Conservation (phyloP, 768 basidiomycete species). For the Botryobasidium botryosum region DNA sequence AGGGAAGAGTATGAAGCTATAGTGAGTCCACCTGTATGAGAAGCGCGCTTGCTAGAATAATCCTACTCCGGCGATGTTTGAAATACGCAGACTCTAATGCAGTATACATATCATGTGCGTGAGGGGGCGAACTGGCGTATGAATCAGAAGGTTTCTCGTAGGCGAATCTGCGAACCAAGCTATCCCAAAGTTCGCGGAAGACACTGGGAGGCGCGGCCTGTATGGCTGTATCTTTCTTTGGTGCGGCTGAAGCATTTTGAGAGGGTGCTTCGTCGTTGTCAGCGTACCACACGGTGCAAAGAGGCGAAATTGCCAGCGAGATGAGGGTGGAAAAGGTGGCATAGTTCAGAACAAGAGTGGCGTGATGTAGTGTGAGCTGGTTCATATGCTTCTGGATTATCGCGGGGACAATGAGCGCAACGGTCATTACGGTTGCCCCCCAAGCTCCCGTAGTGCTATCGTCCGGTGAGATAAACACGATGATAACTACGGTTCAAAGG, state of each 20-base stretch:
- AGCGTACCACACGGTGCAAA: conserved; percentile 9
- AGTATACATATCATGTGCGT: too few relatives aligned
- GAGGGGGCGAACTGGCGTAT: too few relatives aligned
- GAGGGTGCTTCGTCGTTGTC: neutral
- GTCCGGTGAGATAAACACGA: conserved; percentile 7
- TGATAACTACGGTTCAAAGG: neutral
- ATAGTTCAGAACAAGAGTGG: conserved; percentile 12
- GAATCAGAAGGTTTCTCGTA: too few relatives aligned
- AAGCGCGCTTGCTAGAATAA: too few relatives aligned
- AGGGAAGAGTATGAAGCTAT: too few relatives aligned
- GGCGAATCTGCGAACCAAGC: conserved; percentile 4
- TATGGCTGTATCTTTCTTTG: neutral
- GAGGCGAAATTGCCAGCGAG: conserved; percentile 5
- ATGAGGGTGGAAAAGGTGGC: conserved; percentile 9
- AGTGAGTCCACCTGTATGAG: conserved; percentile 4
- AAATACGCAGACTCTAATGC: too few relatives aligned
- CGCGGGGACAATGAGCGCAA: conserved; percentile 10
- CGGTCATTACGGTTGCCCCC: conserved; percentile 8
- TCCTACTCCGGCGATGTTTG: too few relatives aligned
- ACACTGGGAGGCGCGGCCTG: neutral
- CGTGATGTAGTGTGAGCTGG: conserved; percentile 8
- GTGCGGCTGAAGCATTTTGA: neutral
- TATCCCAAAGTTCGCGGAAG: conserved; percentile 1
- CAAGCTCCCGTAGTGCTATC: conserved; percentile 8
- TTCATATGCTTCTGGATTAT: conserved; percentile 4